A percentile compares a stretch with the other conserved stretches of the same genome.
phyloP scores from a whole-genome alignment of 768 basidiomycete species.

The Mycena metata region DNA sequence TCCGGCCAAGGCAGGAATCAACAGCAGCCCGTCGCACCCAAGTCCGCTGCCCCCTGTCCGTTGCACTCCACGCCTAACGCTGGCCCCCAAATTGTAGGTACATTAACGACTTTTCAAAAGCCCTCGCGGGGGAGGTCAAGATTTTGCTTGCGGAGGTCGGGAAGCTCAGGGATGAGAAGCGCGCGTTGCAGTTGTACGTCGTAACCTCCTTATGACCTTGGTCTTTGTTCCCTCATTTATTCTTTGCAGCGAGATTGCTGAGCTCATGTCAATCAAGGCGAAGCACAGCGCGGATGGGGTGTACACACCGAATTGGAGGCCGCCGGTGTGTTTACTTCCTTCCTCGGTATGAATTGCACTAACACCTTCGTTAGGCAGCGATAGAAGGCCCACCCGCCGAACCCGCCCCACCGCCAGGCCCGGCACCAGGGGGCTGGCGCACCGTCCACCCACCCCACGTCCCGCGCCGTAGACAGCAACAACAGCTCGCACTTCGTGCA shows the following conservation, averaged over 20 bases:
- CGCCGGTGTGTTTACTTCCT: constrained; percentile 47
- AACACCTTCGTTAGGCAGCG: constrained; percentile 41
- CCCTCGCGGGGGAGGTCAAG: constrained; percentile 70
- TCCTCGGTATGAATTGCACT: too few relatives aligned
- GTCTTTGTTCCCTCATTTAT: too few relatives aligned
- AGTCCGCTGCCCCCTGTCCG: too few relatives aligned
- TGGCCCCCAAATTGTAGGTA: constrained; percentile 46
- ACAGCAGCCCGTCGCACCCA: too few relatives aligned
- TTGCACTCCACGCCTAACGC: too few relatives aligned
- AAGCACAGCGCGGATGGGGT: constrained; percentile 72
- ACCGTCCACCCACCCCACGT: constrained; percentile 58
- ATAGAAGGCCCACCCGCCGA: neutral
- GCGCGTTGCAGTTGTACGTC: constrained; percentile 68
- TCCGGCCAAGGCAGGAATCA: too few relatives aligned
- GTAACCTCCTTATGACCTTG: too few relatives aligned
- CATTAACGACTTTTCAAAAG: constrained; percentile 73
- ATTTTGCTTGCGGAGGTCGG: constrained; percentile 74
- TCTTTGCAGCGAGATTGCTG: constrained; percentile 64
- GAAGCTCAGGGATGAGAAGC: constrained; percentile 70
- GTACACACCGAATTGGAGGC: constrained; percentile 66
- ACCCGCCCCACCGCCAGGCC: constrained; percentile 48
- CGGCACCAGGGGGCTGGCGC: constrained; percentile 68
- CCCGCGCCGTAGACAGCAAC: constrained; percentile 40
- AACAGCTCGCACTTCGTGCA: constrained; percentile 41
- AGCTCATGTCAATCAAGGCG: constrained; percentile 69